A percentile compares a stretch with the other conserved stretches of the same genome.
Conservation (phyloP, 2,329 filamentous ascomycete species). For the Paecilomyces niveus region DNA sequence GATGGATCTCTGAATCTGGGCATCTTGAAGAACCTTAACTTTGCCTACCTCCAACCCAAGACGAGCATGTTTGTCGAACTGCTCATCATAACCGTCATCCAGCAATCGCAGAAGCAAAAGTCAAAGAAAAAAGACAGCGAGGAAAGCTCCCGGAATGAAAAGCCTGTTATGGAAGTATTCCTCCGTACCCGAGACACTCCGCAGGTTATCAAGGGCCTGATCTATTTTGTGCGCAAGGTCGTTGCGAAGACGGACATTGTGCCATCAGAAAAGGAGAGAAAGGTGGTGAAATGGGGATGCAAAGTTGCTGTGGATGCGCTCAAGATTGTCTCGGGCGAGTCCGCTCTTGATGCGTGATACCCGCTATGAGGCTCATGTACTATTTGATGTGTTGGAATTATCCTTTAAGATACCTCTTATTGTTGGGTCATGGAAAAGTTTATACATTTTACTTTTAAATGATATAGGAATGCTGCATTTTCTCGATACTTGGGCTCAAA, state of each 20-base stretch:
- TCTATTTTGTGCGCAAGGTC: conserved; percentile 72
- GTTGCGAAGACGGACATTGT: conserved; percentile 58
- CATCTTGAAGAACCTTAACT: conserved; percentile 59
- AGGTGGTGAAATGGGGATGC: conserved; percentile 42
- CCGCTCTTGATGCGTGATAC: background rate
- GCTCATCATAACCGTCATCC: conserved; percentile 67
- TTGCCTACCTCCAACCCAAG: conserved; percentile 68
- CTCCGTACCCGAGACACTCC: conserved; percentile 55
- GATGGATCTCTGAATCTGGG: conserved; percentile 53
- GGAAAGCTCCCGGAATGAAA: conserved; percentile 43
- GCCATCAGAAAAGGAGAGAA: conserved; percentile 44
- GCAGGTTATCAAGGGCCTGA: conserved; percentile 64
- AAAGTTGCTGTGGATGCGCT: conserved; percentile 35
- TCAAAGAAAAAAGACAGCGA: conserved; percentile 15
- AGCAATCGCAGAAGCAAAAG: conserved; percentile 48
- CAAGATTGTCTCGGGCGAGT: conserved; percentile 21
- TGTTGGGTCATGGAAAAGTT: background rate
- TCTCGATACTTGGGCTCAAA: background rate
- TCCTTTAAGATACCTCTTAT: background rate
- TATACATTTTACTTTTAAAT: background rate
- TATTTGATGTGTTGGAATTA: background rate
- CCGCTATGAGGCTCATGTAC: too few relatives aligned
- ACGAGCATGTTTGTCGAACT: conserved; percentile 74
- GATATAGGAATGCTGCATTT: background rate
- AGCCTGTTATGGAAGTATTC: conserved; percentile 60